Base-by-base conservation (phyloP, 148 eudicot genomes). In the Salicornia ramosissima region DNA sequence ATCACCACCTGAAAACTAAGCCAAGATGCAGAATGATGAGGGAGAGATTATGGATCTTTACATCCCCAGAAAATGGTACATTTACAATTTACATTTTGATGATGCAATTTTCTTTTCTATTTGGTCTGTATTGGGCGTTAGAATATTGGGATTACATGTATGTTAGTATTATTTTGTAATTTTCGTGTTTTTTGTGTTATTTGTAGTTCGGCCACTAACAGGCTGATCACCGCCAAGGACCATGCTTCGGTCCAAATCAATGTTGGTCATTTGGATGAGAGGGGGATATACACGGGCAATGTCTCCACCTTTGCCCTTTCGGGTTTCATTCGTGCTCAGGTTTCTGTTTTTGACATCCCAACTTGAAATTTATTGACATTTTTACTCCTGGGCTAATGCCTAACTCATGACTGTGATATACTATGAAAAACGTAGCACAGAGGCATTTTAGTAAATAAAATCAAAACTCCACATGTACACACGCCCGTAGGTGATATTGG, bases 251-350 rank as follows among this genome's bases (percentile, higher is more conserved):
- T 90, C 46, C 94, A 88, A 76, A 63, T 90, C 47, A 90, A 90
- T 65, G 34, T 90, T 30, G 96, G 96, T 0, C 96, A 90, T 72
- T 82, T 90, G 84, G 96, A 90, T 71, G 86, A 83, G 68, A 80
- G 57, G 64, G 96, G 96, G 31, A 73, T 84, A 25, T 88, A 88
- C 83, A 83, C 84, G 4, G 87, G 93, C 3, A 61, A 51, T 14
- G 87, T 76, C 86, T 57, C 94, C 73, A 85, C 96, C 64, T 85
- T 83, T 80, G 94, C 96, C 71, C 96, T 88, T 21, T 90, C 86
- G 5, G 96, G 96, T n/a, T 80, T 78, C 53, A 73, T 90, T 60
- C 87, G 96, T 50, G 91, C 96, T 42, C 96, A 90, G 96, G 96
- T 87, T 36, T 51, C 10, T n/a, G n/a, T n/a, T n/a, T n/a, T n/a